Evolutionary conservation across 805 yeast genomes (phyloP).

Genomic region (Debaryomyces prosopidis): DNA sequence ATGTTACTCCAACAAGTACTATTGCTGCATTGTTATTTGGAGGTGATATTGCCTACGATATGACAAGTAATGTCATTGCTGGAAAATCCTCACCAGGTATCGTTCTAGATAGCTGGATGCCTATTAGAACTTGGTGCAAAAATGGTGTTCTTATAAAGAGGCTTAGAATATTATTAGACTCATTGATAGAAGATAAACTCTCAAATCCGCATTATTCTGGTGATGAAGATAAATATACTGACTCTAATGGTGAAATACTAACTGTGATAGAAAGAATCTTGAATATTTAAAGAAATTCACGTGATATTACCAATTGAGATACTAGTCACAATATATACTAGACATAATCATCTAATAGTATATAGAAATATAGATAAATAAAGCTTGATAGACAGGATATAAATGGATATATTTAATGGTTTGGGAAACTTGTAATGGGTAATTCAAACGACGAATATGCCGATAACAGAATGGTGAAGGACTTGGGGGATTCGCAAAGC

Average conservation of each 20-base stretch:
- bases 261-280: background rate
- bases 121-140: constrained; percentile 90
- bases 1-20: constrained; percentile 76
- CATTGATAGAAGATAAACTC: constrained; percentile 62
- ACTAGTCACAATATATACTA: background rate
- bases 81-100: constrained; percentile 76
- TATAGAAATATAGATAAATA: background rate
- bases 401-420: no score
- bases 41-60: constrained; percentile 64
- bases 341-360: background rate
- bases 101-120: constrained; percentile 84
- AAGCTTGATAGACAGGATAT: background rate
- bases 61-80: constrained; percentile 37
- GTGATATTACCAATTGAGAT: background rate
- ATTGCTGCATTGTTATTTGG: constrained; percentile 80
- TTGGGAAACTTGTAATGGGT: no score
- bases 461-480: no score
- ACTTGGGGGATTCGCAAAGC: no score
- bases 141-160: constrained; percentile 83
- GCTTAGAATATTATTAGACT: constrained; percentile 64
- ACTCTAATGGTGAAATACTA: background rate
- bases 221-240: constrained; percentile 3
- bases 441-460: no score
- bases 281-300: background rate
- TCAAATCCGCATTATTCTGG: constrained; percentile 29